These are phyloP conservation scores for Aspergillus felis DNA, from an alignment of 2,329 filamentous ascomycete species.

Conservation along the genomic window DNA sequence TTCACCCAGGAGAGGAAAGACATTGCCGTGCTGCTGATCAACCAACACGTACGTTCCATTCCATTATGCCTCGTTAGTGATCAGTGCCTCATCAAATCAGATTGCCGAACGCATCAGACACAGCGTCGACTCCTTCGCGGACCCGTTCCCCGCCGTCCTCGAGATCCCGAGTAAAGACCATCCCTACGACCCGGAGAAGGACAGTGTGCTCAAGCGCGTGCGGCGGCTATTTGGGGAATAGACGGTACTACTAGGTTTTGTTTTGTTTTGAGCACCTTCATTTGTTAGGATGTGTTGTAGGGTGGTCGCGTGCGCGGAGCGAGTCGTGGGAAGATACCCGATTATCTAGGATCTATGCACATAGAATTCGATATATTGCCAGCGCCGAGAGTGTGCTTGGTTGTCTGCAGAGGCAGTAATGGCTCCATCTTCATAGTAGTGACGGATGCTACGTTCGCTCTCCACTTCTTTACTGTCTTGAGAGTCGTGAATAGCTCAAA, in stretches of 20 bases:
- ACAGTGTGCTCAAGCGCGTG: slow-evolving; percentile 90
- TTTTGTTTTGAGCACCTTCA: slow-evolving; percentile 3
- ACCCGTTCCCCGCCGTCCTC: slow-evolving; percentile 91
- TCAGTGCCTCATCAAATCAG: slow-evolving; percentile 44
- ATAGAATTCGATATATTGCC: slow-evolving; percentile 2
- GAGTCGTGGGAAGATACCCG: slow-evolving; percentile 15
- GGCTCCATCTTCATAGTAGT: not conserved
- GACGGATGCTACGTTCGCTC: not conserved
- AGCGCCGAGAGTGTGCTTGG: not conserved
- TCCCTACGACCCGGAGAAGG: slow-evolving; percentile 97
- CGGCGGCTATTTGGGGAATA: slow-evolving; percentile 64
- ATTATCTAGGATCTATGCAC: slow-evolving; percentile 4
- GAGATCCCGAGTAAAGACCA: slow-evolving; percentile 99
- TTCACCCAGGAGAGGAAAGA: slow-evolving; percentile 92
- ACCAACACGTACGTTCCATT: slow-evolving; percentile 73
- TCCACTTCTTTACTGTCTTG: not conserved
- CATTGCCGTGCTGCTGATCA: slow-evolving; percentile 94
- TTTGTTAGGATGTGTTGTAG: not conserved
- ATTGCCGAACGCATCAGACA: slow-evolving; percentile 91
- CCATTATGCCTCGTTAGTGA: not conserved
- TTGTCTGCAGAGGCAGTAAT: not conserved
- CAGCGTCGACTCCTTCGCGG: slow-evolving; percentile 84
- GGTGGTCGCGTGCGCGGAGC: not conserved
- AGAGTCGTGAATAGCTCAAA: not conserved
- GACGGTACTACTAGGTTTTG: not conserved